Conservation (phyloP, 495 filamentous ascomycete genomes). For the Saxispiralis lemnorum region DNA sequence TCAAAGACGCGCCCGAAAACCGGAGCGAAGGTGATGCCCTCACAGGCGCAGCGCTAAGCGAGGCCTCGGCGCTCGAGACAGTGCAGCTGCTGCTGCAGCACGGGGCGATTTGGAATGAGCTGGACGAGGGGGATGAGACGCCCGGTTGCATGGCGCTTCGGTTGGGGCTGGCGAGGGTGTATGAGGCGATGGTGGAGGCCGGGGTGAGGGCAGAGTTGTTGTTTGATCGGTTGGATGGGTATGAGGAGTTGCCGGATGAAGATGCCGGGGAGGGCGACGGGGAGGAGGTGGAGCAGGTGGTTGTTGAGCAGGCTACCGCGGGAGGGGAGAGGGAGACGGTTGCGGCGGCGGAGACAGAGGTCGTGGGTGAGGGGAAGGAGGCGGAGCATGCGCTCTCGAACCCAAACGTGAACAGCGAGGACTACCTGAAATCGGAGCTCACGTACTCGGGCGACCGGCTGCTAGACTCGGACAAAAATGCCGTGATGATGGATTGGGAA, state of each 20-base stretch:
- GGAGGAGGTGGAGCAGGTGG: constrained; percentile 7
- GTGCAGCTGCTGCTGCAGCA: constrained; percentile 62
- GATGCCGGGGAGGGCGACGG: constrained; percentile 25
- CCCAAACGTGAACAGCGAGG: constrained; percentile 31
- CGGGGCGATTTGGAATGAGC: constrained; percentile 94
- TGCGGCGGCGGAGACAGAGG: neutral
- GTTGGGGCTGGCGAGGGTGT: constrained; percentile 53
- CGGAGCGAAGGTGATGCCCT: constrained; percentile 13
- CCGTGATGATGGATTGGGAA: constrained; percentile 98
- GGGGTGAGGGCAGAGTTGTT: constrained; percentile 83
- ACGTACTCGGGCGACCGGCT: constrained; percentile 59
- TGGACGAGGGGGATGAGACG: constrained; percentile 72
- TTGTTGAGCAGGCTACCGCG: constrained; percentile 10
- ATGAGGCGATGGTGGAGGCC: constrained; percentile 74
- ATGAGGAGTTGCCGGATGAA: constrained; percentile 49
- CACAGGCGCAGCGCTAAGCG: constrained; percentile 20
- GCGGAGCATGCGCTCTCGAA: constrained; percentile 13
- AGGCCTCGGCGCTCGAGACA: constrained; percentile 42
- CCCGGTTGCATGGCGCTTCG: constrained; percentile 72
- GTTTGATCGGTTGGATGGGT: constrained; percentile 33
- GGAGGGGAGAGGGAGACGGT: neutral
- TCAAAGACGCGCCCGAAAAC: constrained; percentile 1
- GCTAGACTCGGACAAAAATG: constrained; percentile 64
- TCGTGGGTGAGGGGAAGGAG: neutral
- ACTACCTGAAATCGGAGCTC: constrained; percentile 62